Conservation (phyloP, 2,329 filamentous ascomycete species). For the Epichloe amarillans region DNA sequence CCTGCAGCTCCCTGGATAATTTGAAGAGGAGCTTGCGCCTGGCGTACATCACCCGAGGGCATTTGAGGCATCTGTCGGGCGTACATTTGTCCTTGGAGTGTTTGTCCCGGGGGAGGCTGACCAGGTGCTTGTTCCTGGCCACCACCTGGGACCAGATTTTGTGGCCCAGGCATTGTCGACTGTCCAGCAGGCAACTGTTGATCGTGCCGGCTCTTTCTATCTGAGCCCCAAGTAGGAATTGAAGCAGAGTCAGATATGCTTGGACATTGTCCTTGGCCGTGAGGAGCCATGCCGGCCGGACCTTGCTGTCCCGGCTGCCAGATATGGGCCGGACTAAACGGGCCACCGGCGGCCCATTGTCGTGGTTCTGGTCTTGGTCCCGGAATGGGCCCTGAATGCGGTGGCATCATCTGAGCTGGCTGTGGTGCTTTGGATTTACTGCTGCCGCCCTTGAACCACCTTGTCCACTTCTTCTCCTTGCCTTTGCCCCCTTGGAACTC, state of each 20-base stretch:
- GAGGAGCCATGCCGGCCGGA: neutral
- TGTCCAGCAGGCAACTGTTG: no score
- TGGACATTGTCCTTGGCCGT: neutral
- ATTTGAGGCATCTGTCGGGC: no score
- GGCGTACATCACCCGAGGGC: no score
- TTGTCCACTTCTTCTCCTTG: constrained; percentile 17
- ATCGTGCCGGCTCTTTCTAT: no score
- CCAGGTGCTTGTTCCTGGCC: no score
- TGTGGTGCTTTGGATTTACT: constrained; percentile 1
- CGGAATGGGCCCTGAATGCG: neutral
- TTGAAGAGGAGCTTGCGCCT: no score
- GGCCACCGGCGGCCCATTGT: neutral
- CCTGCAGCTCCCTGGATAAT: no score
- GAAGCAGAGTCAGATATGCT: constrained; percentile 3
- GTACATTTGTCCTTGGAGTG: no score
- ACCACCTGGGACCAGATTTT: no score
- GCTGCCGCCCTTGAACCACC: constrained; percentile 15
- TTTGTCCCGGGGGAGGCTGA: no score
- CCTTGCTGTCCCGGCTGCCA: constrained; percentile 6
- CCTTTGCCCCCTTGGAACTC: constrained; percentile 6
- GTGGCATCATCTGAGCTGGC: constrained; percentile 1
- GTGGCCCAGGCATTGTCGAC: no score
- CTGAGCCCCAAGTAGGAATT: neutral
- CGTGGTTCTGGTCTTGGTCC: constrained; percentile 3
- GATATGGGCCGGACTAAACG: neutral